Evolutionary conservation across 257 asterid genomes (phyloP).

Genomic region (Penstemon eatonii): DNA sequence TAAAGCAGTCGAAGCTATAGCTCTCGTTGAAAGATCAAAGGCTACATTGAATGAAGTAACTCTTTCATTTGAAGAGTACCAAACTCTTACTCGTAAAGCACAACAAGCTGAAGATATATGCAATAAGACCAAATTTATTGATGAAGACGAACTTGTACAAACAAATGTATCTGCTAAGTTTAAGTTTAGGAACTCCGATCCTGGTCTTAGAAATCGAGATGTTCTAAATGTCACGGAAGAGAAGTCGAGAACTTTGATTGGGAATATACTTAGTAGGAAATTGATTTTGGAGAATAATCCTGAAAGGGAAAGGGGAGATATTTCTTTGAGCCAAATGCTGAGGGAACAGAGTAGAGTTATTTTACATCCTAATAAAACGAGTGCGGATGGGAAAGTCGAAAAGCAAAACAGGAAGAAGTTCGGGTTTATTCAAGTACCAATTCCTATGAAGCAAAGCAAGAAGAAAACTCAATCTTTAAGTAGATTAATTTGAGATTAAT

Average conservation of each 20-base stretch:
- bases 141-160: conserved; percentile 25
- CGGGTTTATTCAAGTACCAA: conserved; percentile 82
- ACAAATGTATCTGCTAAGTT: conserved; percentile 8
- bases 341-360: too few relatives aligned
- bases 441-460: conserved; percentile 61
- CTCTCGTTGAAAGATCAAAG: conserved; percentile 44
- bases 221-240: too few relatives aligned
- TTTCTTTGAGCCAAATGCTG: too few relatives aligned
- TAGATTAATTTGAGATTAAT: conserved; percentile 17
- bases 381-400: too few relatives aligned
- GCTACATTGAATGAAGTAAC: conserved; percentile 43
- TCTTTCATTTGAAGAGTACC: conserved; percentile 68
- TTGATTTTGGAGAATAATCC: too few relatives aligned
- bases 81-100: conserved; percentile 54
- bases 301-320: too few relatives aligned
- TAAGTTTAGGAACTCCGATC: too few relatives aligned
- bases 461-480: conserved; percentile 45
- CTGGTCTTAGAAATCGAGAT: too few relatives aligned
- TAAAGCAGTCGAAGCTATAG: conserved; percentile 81
- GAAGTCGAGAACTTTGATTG: too few relatives aligned
- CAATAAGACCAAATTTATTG: conserved; percentile 56
- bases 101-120: conserved; percentile 53
- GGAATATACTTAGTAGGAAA: too few relatives aligned
- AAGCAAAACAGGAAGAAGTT: conserved; percentile 4
- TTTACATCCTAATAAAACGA: too few relatives aligned